Conservation (phyloP, 345 rosid species). For the Populus tremula region DNA sequence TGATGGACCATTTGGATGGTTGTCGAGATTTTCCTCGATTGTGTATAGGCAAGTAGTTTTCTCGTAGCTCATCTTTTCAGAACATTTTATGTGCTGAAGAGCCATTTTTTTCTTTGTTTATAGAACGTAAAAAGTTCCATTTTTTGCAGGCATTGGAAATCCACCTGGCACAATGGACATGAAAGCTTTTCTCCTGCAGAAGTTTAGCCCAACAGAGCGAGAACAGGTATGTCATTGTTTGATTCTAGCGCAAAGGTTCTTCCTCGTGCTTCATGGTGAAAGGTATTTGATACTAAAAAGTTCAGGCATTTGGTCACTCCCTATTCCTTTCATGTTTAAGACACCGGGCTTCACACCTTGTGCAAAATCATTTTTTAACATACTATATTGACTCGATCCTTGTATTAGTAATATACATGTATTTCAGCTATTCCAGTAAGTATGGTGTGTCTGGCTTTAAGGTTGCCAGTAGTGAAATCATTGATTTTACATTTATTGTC, state of each 20-base stretch:
- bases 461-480: not conserved
- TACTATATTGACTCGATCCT: not conserved
- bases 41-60: conserved; percentile 52
- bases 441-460: not conserved
- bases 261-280: not conserved
- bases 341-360: not conserved
- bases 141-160: conserved; percentile 69
- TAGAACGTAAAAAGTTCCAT: not conserved
- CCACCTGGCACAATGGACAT: conserved; percentile 92
- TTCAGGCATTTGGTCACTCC: not conserved
- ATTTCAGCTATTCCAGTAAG: not conserved
- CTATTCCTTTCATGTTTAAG: not conserved
- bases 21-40: conserved; percentile 70
- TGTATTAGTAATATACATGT: not conserved
- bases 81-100: not conserved
- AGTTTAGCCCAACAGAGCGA: conserved; percentile 66
- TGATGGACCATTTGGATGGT: conserved; percentile 68
- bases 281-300: not conserved
- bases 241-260: not conserved
- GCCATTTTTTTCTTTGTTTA: not conserved
- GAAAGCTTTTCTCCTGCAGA: conserved; percentile 87
- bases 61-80: not conserved
- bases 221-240: conserved; percentile 44
- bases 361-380: not conserved
- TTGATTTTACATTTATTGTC: not conserved